phyloP scores from a whole-genome alignment of 257 asterid species.

The Verbascum thapsus region DNA sequence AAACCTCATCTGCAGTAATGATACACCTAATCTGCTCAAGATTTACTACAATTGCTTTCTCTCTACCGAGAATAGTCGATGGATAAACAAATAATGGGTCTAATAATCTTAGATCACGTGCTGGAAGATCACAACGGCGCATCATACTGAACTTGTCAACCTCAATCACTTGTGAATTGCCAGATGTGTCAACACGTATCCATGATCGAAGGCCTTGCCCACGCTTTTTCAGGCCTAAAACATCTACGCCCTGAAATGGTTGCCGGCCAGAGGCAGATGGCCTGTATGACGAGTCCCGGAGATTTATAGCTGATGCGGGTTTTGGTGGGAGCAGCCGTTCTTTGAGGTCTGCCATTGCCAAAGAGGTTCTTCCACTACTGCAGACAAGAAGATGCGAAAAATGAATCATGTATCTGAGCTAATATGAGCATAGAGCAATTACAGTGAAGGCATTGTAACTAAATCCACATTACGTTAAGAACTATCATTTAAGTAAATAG shows the following conservation, averaged over 20 bases:
- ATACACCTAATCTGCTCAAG: slow-evolving; percentile 99
- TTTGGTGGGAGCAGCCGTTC: slow-evolving; percentile 83
- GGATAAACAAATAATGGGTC: slow-evolving; percentile 98
- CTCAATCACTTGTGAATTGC: slow-evolving; percentile 88
- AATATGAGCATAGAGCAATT: no score
- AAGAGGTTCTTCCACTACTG: slow-evolving; percentile 43
- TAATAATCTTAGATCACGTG: slow-evolving; percentile 90
- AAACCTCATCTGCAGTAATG: slow-evolving; percentile 92
- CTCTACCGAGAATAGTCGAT: slow-evolving; percentile 97
- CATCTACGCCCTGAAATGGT: slow-evolving; percentile 80
- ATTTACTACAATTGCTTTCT: slow-evolving; percentile 97
- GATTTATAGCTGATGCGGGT: slow-evolving; percentile 72
- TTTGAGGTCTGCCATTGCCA: slow-evolving; percentile 82
- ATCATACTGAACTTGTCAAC: slow-evolving; percentile 90
- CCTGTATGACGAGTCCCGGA: slow-evolving; percentile 62
- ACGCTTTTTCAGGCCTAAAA: slow-evolving; percentile 83
- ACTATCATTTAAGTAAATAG: slow-evolving; percentile 6
- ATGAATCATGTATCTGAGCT: neutral
- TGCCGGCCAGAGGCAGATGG: slow-evolving; percentile 76
- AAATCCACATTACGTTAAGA: no score
- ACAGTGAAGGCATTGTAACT: no score
- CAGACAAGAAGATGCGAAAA: slow-evolving; percentile 27
- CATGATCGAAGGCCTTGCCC: slow-evolving; percentile 97
- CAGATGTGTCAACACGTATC: slow-evolving; percentile 85
- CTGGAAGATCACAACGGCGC: slow-evolving; percentile 99